Conservation (phyloP, 2,329 filamentous ascomycete genomes). For the Chaetomiaceae sp. region DNA sequence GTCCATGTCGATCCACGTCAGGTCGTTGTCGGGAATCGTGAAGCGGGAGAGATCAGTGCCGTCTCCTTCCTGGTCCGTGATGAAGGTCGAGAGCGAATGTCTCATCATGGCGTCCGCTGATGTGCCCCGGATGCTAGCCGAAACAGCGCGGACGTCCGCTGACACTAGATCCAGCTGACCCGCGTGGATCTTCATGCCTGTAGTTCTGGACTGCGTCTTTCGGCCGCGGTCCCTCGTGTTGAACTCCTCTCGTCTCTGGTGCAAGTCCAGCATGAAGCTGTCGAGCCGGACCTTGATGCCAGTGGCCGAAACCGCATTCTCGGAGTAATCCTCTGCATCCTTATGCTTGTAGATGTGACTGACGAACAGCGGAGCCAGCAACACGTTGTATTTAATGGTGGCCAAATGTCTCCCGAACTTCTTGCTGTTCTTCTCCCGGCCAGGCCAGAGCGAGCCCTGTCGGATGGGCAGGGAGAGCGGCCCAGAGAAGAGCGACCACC, state of each 20-base stretch:
- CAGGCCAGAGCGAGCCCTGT: constrained; percentile 87
- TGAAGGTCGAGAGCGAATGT: constrained; percentile 47
- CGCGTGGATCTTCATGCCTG: constrained; percentile 91
- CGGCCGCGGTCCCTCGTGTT: constrained; percentile 72
- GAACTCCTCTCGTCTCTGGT: constrained; percentile 90
- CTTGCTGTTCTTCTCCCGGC: constrained; percentile 92
- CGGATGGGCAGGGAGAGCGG: constrained; percentile 92
- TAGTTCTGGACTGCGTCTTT: constrained; percentile 75
- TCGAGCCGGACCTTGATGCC: constrained; percentile 95
- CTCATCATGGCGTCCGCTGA: constrained; percentile 70
- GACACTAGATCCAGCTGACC: constrained; percentile 88
- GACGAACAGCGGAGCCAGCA: constrained; percentile 87
- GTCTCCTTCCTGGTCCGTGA: constrained; percentile 50
- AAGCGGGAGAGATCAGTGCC: constrained; percentile 78
- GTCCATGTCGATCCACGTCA: constrained; percentile 98
- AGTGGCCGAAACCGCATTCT: constrained; percentile 77
- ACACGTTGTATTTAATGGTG: constrained; percentile 96
- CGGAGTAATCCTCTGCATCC: constrained; percentile 79
- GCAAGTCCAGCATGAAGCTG: constrained; percentile 94
- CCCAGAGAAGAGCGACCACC: constrained; percentile 96
- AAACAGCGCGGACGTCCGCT: constrained; percentile 89
- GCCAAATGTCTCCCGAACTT: constrained; percentile 95
- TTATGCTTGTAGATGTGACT: constrained; percentile 99
- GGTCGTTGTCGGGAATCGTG: constrained; percentile 90
- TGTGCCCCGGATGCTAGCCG: constrained; percentile 80